Percentiles rank a stretch among this genome's conserved stretches.
Conservation (phyloP, 2,329 filamentous ascomycete genomes). For the Gremmenia infestans region DNA sequence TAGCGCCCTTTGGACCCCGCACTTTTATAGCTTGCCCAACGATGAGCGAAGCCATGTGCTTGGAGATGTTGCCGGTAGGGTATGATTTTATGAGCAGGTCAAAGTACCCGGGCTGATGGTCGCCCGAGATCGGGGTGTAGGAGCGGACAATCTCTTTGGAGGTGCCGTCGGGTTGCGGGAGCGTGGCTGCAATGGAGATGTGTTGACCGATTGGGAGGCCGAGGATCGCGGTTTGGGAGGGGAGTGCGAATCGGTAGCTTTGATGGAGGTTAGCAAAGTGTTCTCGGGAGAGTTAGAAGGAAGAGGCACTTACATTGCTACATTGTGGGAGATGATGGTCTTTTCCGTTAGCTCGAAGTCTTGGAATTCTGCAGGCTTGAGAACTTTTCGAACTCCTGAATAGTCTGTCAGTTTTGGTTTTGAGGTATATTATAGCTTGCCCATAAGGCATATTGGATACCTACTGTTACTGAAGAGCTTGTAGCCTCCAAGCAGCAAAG, state of each 20-base stretch:
- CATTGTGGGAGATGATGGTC: constrained; percentile 95
- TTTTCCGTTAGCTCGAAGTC: constrained; percentile 92
- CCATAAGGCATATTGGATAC: constrained; percentile 33
- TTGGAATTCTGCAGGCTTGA: constrained; percentile 85
- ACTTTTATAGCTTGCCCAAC: constrained; percentile 87
- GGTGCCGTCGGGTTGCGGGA: constrained; percentile 60
- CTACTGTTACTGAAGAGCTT: constrained; percentile 70
- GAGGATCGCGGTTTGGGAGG: constrained; percentile 71
- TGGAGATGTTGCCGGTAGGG: constrained; percentile 94
- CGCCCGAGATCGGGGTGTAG: constrained; percentile 87
- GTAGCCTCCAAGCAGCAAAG: constrained; percentile 60
- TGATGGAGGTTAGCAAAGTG: constrained; percentile 11
- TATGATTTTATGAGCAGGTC: constrained; percentile 98
- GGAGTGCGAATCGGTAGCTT: constrained; percentile 90
- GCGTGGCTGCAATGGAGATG: constrained; percentile 85
- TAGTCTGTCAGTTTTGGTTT: constrained; percentile 7
- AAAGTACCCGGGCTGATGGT: constrained; percentile 85
- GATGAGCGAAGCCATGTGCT: constrained; percentile 76
- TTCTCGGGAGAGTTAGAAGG: constrained; percentile 3
- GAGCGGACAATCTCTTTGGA: constrained; percentile 83
- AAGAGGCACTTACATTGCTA: constrained; percentile 66
- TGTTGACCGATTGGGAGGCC: constrained; percentile 98
- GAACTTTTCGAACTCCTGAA: constrained; percentile 70
- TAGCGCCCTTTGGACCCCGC: constrained; percentile 91
- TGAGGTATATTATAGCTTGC: not conserved